phyloP scores from a whole-genome alignment of 306 rosid species.

The Medicago ruthenica region DNA sequence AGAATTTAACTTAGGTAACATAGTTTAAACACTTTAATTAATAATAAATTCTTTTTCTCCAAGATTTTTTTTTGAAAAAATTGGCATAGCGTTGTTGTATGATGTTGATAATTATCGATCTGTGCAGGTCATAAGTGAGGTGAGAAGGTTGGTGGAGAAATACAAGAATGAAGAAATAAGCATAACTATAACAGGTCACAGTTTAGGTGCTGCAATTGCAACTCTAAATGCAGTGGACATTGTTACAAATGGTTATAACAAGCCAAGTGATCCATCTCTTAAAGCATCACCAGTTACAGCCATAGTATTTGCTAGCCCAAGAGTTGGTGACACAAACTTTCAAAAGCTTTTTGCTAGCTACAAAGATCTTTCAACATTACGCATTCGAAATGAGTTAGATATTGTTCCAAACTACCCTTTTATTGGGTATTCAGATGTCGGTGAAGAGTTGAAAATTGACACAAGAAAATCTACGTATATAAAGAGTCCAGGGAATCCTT shows the following conservation, averaged over 20 bases:
- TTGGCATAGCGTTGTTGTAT: background rate
- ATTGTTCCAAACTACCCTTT: conserved; percentile 82
- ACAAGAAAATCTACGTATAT: conserved; percentile 63
- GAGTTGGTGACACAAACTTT: conserved; percentile 74
- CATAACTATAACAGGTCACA: conserved; percentile 82
- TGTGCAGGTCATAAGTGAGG: conserved; percentile 68
- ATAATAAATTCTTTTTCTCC: too few species aligned
- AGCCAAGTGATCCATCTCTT: conserved; percentile 39
- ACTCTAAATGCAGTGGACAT: conserved; percentile 81
- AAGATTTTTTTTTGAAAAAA: too few species aligned
- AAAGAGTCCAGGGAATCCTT: conserved; percentile 74
- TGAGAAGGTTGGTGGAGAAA: conserved; percentile 65
- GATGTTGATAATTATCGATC: background rate
- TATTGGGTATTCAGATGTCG: conserved; percentile 66
- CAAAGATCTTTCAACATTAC: conserved; percentile 54
- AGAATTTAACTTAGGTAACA: too few species aligned
- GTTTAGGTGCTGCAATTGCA: conserved; percentile 87
- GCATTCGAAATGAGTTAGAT: conserved; percentile 65
- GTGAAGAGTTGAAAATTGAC: conserved; percentile 72
- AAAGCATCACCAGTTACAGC: conserved; percentile 65
- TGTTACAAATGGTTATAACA: conserved; percentile 64
- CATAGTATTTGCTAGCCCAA: conserved; percentile 71
- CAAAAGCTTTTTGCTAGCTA: conserved; percentile 46
- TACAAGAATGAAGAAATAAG: conserved; percentile 80
- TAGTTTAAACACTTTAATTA: too few species aligned